Percentiles rank a stretch among this genome's conserved stretches.
Conservation (phyloP, 495 filamentous ascomycete species). For the Daldinia grandis region DNA sequence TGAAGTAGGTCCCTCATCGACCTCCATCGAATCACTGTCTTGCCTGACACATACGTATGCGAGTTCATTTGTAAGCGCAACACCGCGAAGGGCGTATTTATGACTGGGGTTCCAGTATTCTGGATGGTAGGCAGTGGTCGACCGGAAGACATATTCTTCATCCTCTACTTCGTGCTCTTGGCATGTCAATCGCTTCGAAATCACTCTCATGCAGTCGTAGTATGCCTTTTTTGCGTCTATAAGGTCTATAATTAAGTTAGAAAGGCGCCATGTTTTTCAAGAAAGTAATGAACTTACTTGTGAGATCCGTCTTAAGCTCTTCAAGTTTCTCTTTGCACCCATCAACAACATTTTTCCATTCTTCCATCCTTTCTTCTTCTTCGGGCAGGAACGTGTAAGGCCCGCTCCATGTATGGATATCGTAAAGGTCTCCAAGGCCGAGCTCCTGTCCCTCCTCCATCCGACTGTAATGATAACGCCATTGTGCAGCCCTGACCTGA, state of each 20-base stretch:
- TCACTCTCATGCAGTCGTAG: slow-evolving; percentile 19
- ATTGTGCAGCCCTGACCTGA: slow-evolving; percentile 39
- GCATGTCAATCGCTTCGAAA: slow-evolving; percentile 49
- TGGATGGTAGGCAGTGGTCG: slow-evolving; percentile 32
- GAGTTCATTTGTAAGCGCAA: slow-evolving; percentile 46
- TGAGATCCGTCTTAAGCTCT: slow-evolving; percentile 16
- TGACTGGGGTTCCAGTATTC: slow-evolving; percentile 50
- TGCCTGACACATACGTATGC: slow-evolving; percentile 51
- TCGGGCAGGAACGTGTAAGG: slow-evolving; percentile 34
- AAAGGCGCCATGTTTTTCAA: neutral
- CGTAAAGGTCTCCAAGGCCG: slow-evolving; percentile 39
- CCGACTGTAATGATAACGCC: slow-evolving; percentile 32
- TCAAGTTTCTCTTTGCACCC: slow-evolving; percentile 28
- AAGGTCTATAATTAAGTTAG: slow-evolving; percentile 41
- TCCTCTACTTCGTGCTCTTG: slow-evolving; percentile 42
- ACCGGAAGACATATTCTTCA: slow-evolving; percentile 40
- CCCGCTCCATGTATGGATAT: slow-evolving; percentile 40
- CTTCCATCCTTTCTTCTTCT: slow-evolving; percentile 34
- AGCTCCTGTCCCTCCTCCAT: slow-evolving; percentile 25
- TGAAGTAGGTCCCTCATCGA: slow-evolving; percentile 15
- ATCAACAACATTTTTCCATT: slow-evolving; percentile 30
- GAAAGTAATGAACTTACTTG: slow-evolving; percentile 19
- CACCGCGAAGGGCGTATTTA: slow-evolving; percentile 53
- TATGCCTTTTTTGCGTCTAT: slow-evolving; percentile 29
- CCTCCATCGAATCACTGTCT: slow-evolving; percentile 33